These are phyloP conservation scores for Cyclocybe aegerita DNA, from an alignment of 768 basidiomycete species.

Conservation along the genomic window DNA sequence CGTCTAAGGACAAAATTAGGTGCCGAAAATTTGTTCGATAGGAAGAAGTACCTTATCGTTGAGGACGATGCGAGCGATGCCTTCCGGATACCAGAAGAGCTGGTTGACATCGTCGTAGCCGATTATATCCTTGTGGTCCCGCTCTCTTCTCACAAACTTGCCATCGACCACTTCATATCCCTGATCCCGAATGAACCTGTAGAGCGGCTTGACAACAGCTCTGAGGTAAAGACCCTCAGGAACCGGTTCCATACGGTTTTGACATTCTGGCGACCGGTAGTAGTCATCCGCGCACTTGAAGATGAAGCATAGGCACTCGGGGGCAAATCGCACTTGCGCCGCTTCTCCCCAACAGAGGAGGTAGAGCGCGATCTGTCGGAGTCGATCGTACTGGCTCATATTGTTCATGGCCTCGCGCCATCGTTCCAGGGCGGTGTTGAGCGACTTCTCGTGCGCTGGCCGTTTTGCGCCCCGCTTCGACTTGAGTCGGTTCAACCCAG, in stretches of 20 bases:
- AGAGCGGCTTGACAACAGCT: conserved; percentile 88
- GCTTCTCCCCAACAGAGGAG: conserved; percentile 98
- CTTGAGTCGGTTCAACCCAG: conserved; percentile 81
- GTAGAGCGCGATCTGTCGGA: conserved; percentile 94
- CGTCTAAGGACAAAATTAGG: conserved; percentile 47
- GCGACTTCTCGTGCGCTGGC: conserved; percentile 56
- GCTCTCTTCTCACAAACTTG: conserved; percentile 62
- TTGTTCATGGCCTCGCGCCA: conserved; percentile 99
- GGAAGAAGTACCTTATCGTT: conserved; percentile 71
- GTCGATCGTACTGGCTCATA: conserved; percentile 97
- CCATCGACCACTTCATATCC: conserved; percentile 96
- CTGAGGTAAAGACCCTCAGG: conserved; percentile 95
- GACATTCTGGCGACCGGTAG: conserved; percentile 98
- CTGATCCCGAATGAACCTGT: conserved; percentile 88
- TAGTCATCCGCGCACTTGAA: conserved; percentile 99
- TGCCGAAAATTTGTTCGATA: neutral
- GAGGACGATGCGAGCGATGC: conserved; percentile 88
- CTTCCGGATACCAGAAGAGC: conserved; percentile 99
- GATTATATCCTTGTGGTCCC: conserved; percentile 67
- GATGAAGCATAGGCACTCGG: conserved; percentile 97
- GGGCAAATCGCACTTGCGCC: conserved; percentile 94
- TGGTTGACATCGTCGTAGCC: conserved; percentile 99
- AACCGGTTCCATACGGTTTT: conserved; percentile 86
- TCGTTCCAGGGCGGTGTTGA: conserved; percentile 83
- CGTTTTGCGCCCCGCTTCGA: conserved; percentile 69